Conservation (phyloP, 345 rosid species). For the Salix udensis region DNA sequence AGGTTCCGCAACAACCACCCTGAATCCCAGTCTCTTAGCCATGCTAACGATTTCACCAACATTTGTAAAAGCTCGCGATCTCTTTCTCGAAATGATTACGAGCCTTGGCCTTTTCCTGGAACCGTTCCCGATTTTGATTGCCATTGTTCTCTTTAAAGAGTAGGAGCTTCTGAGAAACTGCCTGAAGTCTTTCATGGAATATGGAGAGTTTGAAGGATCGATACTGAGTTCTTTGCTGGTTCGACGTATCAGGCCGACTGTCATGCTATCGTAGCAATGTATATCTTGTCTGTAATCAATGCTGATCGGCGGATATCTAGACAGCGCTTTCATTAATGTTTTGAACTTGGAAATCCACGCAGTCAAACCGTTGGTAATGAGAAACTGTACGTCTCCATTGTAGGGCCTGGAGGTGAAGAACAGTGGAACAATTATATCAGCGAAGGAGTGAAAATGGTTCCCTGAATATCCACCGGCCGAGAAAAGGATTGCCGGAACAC, state of each 20-base stretch:
- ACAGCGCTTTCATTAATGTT: constrained; percentile 36
- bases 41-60: constrained; percentile 33
- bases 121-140: constrained; percentile 16
- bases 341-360: constrained; percentile 52
- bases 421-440: constrained; percentile 67
- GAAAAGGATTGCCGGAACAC: constrained; percentile 62
- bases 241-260: constrained; percentile 57
- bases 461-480: constrained; percentile 75
- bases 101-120: constrained; percentile 43
- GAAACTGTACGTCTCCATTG: constrained; percentile 58
- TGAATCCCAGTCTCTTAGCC: constrained; percentile 46
- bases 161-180: constrained; percentile 51
- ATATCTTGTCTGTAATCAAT: constrained; percentile 45
- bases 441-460: constrained; percentile 77
- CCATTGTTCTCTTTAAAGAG: constrained; percentile 35
- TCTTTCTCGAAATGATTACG: constrained; percentile 51
- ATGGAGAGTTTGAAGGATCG: constrained; percentile 48
- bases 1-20: constrained; percentile 55
- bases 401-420: constrained; percentile 52
- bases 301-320: constrained; percentile 49
- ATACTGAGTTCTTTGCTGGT: constrained; percentile 49
- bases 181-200: constrained; percentile 60
- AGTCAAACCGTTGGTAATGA: constrained; percentile 43
- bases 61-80: constrained; percentile 55
- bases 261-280: constrained; percentile 55